A percentile compares a stretch with the other conserved stretches of the same genome.
Conservation (phyloP, 371 early-diverging fungal species). For the Apophysomyces trapeziformis region DNA sequence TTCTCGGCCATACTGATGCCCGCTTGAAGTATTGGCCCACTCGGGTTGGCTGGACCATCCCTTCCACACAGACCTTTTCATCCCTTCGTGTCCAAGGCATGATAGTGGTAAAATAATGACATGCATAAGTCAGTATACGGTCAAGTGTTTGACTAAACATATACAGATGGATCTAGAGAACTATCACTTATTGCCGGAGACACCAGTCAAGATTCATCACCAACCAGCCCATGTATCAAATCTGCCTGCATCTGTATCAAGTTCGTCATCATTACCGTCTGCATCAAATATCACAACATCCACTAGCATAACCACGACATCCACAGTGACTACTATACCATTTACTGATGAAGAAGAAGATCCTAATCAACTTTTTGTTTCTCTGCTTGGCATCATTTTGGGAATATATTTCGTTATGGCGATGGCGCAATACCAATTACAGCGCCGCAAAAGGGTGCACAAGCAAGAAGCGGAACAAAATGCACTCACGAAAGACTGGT, state of each 20-base stretch:
- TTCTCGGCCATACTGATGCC: slow-evolving; percentile 48
- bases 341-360: slow-evolving; percentile 15
- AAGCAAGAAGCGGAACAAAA: slow-evolving; percentile 5
- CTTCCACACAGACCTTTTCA: slow-evolving; percentile 17
- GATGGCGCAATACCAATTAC: slow-evolving; percentile 22
- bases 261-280: background rate
- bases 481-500: background rate
- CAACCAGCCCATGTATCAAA: slow-evolving; percentile 6
- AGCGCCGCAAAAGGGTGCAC: slow-evolving; percentile 9
- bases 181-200: slow-evolving; percentile 47
- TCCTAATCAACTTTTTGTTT: slow-evolving; percentile 35
- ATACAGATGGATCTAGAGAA: slow-evolving; percentile 52
- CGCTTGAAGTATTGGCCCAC: slow-evolving; percentile 48
- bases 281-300: background rate
- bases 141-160: too few species aligned
- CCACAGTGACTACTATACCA: background rate
- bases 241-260: background rate
- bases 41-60: slow-evolving; percentile 36
- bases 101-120: slow-evolving; percentile 41
- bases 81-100: slow-evolving; percentile 43
- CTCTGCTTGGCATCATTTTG: slow-evolving; percentile 26
- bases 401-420: slow-evolving; percentile 35
- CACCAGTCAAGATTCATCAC: slow-evolving; percentile 28
- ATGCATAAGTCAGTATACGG: too few species aligned
- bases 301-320: background rate